A percentile compares a stretch with the other conserved stretches of the same genome.
These are phyloP conservation scores for Phascolomyces articulosus DNA, from an alignment of 371 early-diverging fungal genomes.

Conservation along the genomic window DNA sequence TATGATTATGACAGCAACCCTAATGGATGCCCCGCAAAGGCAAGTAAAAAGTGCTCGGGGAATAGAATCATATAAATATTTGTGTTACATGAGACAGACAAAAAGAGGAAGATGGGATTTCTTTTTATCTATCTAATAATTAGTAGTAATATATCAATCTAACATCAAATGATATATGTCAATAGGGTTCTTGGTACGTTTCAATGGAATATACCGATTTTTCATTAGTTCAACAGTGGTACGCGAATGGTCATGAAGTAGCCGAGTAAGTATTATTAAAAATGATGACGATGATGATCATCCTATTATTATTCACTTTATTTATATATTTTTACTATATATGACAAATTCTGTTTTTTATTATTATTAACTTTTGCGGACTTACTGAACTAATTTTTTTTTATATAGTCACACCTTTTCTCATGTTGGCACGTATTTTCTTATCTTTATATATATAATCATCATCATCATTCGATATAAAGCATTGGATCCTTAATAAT, in stretches of 20 bases:
- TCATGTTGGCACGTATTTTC: slow-evolving; percentile 51
- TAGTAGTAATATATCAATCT: no score
- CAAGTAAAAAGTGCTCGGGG: slow-evolving; percentile 21
- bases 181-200: slow-evolving; percentile 68
- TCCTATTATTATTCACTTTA: background rate
- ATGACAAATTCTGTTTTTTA: background rate
- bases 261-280: slow-evolving; percentile 58
- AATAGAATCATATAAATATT: no score
- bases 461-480: slow-evolving; percentile 6
- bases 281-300: no score
- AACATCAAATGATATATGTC: no score
- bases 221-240: slow-evolving; percentile 70
- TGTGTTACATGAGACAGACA: slow-evolving; percentile 19
- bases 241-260: slow-evolving; percentile 74
- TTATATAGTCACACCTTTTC: slow-evolving; percentile 63
- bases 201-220: slow-evolving; percentile 71
- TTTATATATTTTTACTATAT: background rate
- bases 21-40: slow-evolving; percentile 60
- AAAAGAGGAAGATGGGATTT: no score
- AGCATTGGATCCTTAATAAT: background rate
- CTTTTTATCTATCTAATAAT: no score
- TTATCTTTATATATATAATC: slow-evolving; percentile 11
- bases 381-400: background rate
- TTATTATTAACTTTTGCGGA: background rate
- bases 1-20: slow-evolving; percentile 47